phyloP scores from a whole-genome alignment of 1,284 basidiomycete genomes.

The Heliocybe sulcata region DNA sequence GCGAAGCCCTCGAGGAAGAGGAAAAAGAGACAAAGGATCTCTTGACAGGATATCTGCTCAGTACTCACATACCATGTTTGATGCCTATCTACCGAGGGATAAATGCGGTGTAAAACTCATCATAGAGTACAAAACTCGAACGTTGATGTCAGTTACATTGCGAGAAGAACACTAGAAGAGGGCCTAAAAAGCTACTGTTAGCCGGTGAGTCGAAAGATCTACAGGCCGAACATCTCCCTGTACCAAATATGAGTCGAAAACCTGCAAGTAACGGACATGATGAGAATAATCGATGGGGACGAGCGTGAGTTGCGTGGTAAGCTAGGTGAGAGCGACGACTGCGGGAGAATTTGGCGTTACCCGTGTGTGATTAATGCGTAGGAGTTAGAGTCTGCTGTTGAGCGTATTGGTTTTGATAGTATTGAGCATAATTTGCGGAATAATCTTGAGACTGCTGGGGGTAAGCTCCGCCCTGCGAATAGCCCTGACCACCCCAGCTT shows the following conservation, averaged over 20 bases:
- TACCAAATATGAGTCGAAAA: not conserved
- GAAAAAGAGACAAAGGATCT: conserved; percentile 14
- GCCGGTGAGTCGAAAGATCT: not conserved
- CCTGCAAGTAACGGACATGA: conserved; percentile 9
- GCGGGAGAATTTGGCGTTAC: conserved; percentile 12
- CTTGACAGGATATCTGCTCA: not conserved
- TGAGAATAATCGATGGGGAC: conserved; percentile 7
- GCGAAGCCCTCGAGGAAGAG: conserved; percentile 18
- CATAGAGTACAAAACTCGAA: not conserved
- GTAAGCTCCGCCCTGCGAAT: conserved; percentile 28
- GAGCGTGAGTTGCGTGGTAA: conserved; percentile 8
- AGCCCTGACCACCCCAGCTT: conserved; percentile 31
- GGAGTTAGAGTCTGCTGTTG: conserved; percentile 61
- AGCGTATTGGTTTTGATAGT: conserved; percentile 76
- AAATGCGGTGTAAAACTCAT: not conserved
- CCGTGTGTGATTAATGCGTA: conserved; percentile 23
- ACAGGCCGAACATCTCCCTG: not conserved
- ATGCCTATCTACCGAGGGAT: too few species aligned
- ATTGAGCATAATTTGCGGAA: conserved; percentile 69
- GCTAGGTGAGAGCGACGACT: conserved; percentile 6
- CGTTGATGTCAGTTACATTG: not conserved
- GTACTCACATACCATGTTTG: too few species aligned
- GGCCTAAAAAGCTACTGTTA: conserved; percentile 1
- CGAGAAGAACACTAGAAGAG: not conserved
- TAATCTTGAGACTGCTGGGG: conserved; percentile 54